phyloP scores from a whole-genome alignment of 2,329 filamentous ascomycete genomes.

The Nannizzia gypsea region DNA sequence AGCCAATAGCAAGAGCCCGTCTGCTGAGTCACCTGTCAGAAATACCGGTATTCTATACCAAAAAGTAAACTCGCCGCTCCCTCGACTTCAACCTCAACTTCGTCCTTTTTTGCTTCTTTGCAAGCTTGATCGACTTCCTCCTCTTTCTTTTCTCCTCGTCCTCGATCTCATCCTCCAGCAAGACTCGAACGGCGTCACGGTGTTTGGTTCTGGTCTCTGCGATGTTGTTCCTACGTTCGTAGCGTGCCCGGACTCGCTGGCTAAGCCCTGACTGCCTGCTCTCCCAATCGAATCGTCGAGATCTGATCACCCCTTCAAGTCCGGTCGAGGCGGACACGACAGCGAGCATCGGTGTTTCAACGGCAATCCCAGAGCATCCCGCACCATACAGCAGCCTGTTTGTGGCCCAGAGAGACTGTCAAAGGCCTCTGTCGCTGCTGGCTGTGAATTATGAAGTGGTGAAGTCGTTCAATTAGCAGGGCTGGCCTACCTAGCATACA shows the following conservation, averaged over 20 bases:
- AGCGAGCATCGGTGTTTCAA: background rate
- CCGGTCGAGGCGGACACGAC: background rate
- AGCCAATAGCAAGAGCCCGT: background rate
- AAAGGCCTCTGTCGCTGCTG: background rate
- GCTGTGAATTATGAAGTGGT: background rate
- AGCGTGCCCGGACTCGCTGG: constrained; percentile 1
- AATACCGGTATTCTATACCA: background rate
- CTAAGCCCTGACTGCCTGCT: background rate
- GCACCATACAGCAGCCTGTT: background rate
- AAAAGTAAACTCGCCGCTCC: background rate
- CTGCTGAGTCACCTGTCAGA: background rate
- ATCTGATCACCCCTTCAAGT: background rate
- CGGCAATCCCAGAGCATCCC: background rate
- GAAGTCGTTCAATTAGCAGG: background rate
- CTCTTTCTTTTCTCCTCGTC: background rate
- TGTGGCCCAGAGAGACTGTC: background rate
- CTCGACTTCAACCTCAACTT: background rate
- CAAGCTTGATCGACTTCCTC: background rate
- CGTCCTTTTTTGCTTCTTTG: background rate
- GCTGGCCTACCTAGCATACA: background rate
- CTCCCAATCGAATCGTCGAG: background rate
- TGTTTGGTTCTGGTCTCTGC: background rate
- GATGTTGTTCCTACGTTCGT: background rate
- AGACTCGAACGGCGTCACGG: background rate
- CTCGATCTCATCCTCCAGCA: background rate